phyloP scores from a whole-genome alignment of 2,329 filamentous ascomycete genomes.

The Neofusicoccum cordaticola region DNA sequence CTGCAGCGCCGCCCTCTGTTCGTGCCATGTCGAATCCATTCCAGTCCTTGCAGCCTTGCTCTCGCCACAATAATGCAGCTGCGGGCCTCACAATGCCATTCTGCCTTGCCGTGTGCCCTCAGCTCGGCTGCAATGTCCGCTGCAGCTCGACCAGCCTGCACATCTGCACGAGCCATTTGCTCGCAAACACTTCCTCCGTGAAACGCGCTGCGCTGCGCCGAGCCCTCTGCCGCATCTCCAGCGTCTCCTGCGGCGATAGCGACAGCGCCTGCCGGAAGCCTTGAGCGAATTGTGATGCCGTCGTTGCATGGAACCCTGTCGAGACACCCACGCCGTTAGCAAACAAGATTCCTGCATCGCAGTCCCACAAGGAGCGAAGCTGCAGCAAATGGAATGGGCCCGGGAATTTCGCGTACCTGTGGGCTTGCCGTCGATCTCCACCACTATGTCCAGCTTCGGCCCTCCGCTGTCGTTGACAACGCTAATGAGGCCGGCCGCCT shows the following conservation, averaged over 20 bases:
- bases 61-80: constrained; percentile 1
- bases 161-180: constrained; percentile 74
- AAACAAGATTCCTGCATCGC: not conserved
- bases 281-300: constrained; percentile 72
- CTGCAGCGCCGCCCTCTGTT: not conserved
- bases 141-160: constrained; percentile 62
- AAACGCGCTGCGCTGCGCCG: constrained; percentile 78
- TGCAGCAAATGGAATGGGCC: not conserved
- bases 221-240: constrained; percentile 73
- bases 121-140: constrained; percentile 7
- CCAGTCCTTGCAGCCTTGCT: constrained; percentile 14
- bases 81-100: constrained; percentile 4
- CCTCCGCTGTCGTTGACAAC: constrained; percentile 94
- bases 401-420: constrained; percentile 58
- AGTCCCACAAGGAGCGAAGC: not conserved
- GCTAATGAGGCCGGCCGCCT: constrained; percentile 86
- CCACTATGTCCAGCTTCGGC: constrained; percentile 89
- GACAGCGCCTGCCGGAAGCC: constrained; percentile 76
- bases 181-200: constrained; percentile 79
- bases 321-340: not conserved
- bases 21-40: not conserved
- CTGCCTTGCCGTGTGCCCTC: constrained; percentile 1
- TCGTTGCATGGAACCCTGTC: constrained; percentile 80
- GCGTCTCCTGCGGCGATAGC: constrained; percentile 60
- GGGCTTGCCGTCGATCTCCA: constrained; percentile 70